A percentile compares a stretch with the other conserved stretches of the same genome.
These are phyloP conservation scores for Paraphaeosphaeria minitans DNA, from an alignment of 2,329 filamentous ascomycete genomes.

Conservation along the genomic window DNA sequence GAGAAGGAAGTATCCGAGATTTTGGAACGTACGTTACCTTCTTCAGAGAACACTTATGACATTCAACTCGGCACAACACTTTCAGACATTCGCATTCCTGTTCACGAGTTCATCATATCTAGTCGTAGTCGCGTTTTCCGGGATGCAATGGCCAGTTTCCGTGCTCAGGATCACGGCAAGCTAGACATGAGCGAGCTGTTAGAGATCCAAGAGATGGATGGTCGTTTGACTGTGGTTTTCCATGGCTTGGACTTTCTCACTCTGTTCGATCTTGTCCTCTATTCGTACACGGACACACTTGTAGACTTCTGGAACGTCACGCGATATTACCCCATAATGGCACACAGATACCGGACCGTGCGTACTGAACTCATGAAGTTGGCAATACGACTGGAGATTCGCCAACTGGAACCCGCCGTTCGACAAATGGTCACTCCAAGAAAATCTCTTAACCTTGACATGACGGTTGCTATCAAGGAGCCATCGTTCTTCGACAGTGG, in stretches of 20 bases:
- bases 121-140: constrained; percentile 72
- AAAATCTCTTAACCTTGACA: constrained; percentile 69
- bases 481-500: constrained; percentile 75
- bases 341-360: constrained; percentile 77
- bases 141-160: constrained; percentile 63
- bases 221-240: constrained; percentile 67
- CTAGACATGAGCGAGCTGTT: constrained; percentile 66
- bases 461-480: constrained; percentile 72
- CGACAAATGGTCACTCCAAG: constrained; percentile 73
- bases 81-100: constrained; percentile 74
- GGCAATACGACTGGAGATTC: constrained; percentile 72
- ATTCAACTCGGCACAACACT: constrained; percentile 58
- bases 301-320: constrained; percentile 88
- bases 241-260: constrained; percentile 76
- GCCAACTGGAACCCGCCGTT: constrained; percentile 74
- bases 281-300: constrained; percentile 77
- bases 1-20: constrained; percentile 65
- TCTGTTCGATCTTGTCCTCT: constrained; percentile 78
- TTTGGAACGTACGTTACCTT: constrained; percentile 33
- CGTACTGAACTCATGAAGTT: constrained; percentile 86
- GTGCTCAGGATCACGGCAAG: constrained; percentile 59
- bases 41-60: constrained; percentile 52
- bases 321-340: constrained; percentile 66
- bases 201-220: constrained; percentile 58
- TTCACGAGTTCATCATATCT: constrained; percentile 80